phyloP scores from a whole-genome alignment of 1,284 basidiomycete genomes.

The Ceratobasidium sp. region DNA sequence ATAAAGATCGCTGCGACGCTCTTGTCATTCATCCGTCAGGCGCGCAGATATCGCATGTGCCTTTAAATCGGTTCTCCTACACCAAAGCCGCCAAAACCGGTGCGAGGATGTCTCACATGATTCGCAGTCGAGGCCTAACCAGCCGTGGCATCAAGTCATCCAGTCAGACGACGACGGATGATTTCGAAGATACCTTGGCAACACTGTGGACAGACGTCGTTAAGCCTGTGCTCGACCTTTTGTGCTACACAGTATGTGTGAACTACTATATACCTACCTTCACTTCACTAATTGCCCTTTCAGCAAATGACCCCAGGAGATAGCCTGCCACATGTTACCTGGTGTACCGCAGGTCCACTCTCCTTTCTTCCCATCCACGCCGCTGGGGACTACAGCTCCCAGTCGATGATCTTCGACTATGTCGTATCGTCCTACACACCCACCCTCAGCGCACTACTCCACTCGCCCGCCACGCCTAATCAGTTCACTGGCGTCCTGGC shows the following conservation, averaged over 20 bases:
- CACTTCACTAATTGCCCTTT: not conserved
- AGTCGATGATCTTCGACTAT: no score
- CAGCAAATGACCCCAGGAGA: not conserved
- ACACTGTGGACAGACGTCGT: not conserved
- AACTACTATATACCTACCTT: not conserved
- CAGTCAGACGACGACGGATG: no score
- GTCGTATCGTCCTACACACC: no score
- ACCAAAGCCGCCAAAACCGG: not conserved
- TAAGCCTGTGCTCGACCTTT: not conserved
- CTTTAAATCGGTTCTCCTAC: not conserved
- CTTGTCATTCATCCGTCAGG: not conserved
- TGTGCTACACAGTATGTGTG: not conserved
- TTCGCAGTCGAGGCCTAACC: no score
- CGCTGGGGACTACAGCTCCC: no score
- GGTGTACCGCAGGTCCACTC: no score
- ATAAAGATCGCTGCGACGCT: slow-evolving; percentile 30
- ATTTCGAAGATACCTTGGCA: not conserved
- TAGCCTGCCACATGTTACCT: not conserved
- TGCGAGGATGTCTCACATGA: no score
- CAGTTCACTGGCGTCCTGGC: no score
- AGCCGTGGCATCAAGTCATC: no score
- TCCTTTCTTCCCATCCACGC: no score
- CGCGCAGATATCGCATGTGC: not conserved
- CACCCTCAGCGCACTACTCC: no score
- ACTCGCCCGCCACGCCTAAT: no score